Percentiles rank a stretch among this genome's conserved stretches.
These are phyloP conservation scores for Westerdykella aurantiaca DNA, from an alignment of 2,329 filamentous ascomycete genomes.

Conservation along the genomic window DNA sequence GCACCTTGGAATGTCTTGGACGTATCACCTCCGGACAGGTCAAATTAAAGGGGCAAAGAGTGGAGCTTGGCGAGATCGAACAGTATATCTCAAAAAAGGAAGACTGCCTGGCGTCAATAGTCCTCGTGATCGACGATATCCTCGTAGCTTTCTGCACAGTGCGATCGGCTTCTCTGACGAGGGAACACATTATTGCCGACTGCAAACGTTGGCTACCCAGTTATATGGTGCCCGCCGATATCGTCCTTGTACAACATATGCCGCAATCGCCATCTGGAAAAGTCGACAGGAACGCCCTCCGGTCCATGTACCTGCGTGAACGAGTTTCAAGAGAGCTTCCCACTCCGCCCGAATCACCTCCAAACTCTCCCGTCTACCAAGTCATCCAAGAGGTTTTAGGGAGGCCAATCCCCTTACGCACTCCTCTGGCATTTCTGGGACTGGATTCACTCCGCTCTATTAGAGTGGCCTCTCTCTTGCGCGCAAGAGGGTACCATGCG, in stretches of 20 bases:
- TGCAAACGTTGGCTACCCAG: constrained; percentile 72
- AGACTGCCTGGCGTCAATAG: constrained; percentile 57
- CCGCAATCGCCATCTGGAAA: constrained; percentile 80
- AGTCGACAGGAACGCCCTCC: constrained; percentile 63
- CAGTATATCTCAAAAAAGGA: constrained; percentile 26
- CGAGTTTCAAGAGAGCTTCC: constrained; percentile 8
- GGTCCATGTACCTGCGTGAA: constrained; percentile 47
- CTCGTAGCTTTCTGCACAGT: constrained; percentile 71
- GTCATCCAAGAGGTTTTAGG: constrained; percentile 42
- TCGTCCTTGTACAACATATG: constrained; percentile 59
- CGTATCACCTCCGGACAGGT: constrained; percentile 76
- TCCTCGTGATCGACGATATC: constrained; percentile 59
- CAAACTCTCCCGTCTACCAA: constrained; percentile 31
- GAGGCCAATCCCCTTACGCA: constrained; percentile 31
- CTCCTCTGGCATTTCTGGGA: constrained; percentile 50
- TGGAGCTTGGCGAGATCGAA: constrained; percentile 64
- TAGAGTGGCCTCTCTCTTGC: constrained; percentile 58
- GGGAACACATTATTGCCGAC: constrained; percentile 46
- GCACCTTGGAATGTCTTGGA: constrained; percentile 75
- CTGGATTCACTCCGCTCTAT: constrained; percentile 64
- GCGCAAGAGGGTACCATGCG: constrained; percentile 51
- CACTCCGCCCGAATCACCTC: constrained; percentile 9
- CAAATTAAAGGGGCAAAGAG: constrained; percentile 76
- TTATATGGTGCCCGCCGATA: constrained; percentile 76
- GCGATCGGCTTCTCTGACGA: constrained; percentile 39